These are phyloP conservation scores for Crithidia brevicula DNA, from an alignment of 208 protist genomes.

Conservation along the genomic window DNA sequence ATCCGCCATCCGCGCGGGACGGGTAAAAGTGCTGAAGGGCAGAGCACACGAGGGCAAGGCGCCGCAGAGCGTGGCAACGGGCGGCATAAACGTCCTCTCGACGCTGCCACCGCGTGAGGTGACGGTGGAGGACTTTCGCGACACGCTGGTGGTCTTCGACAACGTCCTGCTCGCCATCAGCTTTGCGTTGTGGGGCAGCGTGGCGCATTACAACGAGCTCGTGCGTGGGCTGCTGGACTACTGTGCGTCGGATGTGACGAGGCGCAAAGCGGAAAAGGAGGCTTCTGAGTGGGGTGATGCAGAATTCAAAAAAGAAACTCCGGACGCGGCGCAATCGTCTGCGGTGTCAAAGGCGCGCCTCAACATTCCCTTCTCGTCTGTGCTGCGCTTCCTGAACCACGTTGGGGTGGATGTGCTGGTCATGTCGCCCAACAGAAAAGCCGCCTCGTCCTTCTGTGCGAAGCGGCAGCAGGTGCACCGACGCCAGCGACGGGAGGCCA, in stretches of 20 bases:
- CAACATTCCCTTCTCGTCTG: conserved; percentile 30
- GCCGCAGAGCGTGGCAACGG: no score
- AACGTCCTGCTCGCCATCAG: conserved; percentile 61
- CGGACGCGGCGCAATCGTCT: neutral
- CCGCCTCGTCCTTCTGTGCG: conserved; percentile 50
- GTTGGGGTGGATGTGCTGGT: conserved; percentile 53
- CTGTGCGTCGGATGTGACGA: conserved; percentile 33
- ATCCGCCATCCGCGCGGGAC: conserved; percentile 17
- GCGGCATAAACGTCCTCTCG: no score
- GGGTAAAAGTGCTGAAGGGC: conserved; percentile 6
- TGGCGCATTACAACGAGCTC: conserved; percentile 61
- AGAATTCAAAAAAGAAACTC: neutral
- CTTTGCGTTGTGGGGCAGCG: conserved; percentile 59
- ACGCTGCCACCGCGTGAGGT: conserved; percentile 12
- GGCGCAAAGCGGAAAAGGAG: neutral
- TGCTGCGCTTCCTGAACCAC: conserved; percentile 53
- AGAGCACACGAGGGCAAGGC: no score
- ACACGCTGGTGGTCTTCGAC: conserved; percentile 44
- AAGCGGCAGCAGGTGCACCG: conserved; percentile 33
- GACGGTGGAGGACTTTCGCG: conserved; percentile 41
- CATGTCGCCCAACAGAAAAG: conserved; percentile 34
- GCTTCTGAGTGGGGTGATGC: neutral
- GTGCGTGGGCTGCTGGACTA: conserved; percentile 29
- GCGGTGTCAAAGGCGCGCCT: conserved; percentile 1
- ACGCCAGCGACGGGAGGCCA: neutral